Evolutionary conservation across 805 yeast species (phyloP).

Genomic region (Yarrowia osloensis): DNA sequence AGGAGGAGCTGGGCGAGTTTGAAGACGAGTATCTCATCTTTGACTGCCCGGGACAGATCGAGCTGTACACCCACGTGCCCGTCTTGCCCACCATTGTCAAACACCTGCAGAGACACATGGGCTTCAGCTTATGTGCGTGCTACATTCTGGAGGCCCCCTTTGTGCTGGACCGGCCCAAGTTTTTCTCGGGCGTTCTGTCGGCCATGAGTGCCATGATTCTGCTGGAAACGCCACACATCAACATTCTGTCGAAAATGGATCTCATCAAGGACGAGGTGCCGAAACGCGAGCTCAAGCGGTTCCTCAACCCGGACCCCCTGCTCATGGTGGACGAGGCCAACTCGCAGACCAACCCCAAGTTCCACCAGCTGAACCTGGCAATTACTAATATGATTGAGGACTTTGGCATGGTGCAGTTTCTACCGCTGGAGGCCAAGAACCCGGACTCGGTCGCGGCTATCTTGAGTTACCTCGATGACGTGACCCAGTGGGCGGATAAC

Average conservation of each 20-base stretch:
- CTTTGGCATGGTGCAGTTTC: conserved; percentile 97
- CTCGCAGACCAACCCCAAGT: conserved; percentile 59
- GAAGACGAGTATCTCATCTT: conserved; percentile 92
- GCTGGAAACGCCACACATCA: conserved; percentile 91
- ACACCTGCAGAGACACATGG: conserved; percentile 76
- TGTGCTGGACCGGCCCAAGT: conserved; percentile 84
- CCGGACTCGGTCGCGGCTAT: conserved; percentile 79
- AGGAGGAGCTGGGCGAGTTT: conserved; percentile 93
- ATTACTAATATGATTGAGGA: conserved; percentile 93
- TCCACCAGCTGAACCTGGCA: conserved; percentile 68
- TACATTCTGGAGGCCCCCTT: conserved; percentile 93
- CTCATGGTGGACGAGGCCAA: conserved; percentile 58
- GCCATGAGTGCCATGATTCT: conserved; percentile 99
- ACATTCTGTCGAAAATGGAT: conserved; percentile 84
- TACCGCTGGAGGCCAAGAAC: conserved; percentile 80
- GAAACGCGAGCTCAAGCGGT: conserved; percentile 75
- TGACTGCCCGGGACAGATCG: conserved; percentile 98
- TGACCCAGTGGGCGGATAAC: conserved; percentile 95
- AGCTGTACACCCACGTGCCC: conserved; percentile 90
- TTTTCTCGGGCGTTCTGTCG: conserved; percentile 90
- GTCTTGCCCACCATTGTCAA: conserved; percentile 85
- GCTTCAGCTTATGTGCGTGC: conserved; percentile 88
- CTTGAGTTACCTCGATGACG: conserved; percentile 89
- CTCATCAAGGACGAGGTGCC: conserved; percentile 77
- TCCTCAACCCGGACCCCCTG: conserved; percentile 88